Evolutionary conservation across 352 stramenopile species (phyloP).

Genomic region (Globisporangium yorkense): DNA sequence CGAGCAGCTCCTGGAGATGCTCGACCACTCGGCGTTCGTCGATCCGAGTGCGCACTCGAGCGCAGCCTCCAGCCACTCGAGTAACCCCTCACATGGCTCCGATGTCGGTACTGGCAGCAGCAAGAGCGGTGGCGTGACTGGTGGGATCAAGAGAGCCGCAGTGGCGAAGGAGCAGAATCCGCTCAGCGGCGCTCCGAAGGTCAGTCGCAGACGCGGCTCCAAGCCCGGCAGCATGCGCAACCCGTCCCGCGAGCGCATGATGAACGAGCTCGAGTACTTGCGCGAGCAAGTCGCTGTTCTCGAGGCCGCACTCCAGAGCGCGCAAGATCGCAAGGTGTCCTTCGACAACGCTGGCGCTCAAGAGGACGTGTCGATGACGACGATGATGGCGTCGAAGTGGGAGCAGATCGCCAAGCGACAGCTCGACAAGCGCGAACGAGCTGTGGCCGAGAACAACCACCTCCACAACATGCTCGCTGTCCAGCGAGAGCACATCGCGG

Average conservation of each 20-base stretch:
- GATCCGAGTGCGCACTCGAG: neutral
- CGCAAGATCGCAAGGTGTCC: neutral
- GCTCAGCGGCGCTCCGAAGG: neutral
- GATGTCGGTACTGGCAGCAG: neutral
- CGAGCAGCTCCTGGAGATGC: constrained; percentile 1
- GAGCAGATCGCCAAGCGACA: constrained; percentile 12
- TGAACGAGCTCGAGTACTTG: constrained; percentile 17
- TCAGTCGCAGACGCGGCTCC: neutral
- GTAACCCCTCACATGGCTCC: neutral
- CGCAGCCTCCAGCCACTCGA: neutral
- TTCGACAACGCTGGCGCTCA: neutral
- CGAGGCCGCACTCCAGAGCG: constrained; percentile 12
- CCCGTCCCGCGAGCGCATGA: constrained; percentile 16
- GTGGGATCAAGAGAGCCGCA: neutral
- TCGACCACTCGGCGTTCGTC: neutral
- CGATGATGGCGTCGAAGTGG: constrained; percentile 1
- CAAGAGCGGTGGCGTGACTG: neutral
- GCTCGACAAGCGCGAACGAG: neutral
- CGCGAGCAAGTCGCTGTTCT: constrained; percentile 17
- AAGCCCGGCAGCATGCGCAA: constrained; percentile 13
- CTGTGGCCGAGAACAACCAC: constrained; percentile 4
- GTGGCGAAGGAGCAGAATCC: neutral
- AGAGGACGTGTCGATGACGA: neutral
- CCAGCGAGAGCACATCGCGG: constrained; percentile 4
- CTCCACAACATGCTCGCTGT: constrained; percentile 7